These are phyloP conservation scores for Fusarium bactridioides DNA, from an alignment of 2,329 filamentous ascomycete species.

Conservation along the genomic window DNA sequence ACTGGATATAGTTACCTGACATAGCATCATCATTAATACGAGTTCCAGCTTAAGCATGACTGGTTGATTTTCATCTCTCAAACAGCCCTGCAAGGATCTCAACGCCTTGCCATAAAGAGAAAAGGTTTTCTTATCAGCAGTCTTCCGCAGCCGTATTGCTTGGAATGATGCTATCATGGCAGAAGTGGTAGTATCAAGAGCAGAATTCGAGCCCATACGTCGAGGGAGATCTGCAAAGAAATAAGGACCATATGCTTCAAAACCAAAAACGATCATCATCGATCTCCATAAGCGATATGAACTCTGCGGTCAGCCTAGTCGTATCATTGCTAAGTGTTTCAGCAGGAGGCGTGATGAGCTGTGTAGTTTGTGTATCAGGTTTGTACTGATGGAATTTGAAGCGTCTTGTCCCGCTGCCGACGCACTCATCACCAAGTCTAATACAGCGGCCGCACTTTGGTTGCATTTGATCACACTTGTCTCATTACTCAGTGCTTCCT, in stretches of 20 bases:
- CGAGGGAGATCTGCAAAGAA: constrained; percentile 10
- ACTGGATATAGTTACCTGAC: neutral
- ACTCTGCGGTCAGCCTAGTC: neutral
- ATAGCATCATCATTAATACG: constrained; percentile 19
- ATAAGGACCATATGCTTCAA: neutral
- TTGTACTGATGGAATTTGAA: constrained; percentile 21
- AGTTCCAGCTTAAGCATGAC: constrained; percentile 9
- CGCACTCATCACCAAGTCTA: neutral
- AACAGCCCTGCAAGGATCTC: neutral
- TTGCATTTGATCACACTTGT: constrained; percentile 14
- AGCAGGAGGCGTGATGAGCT: neutral
- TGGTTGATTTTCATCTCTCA: neutral
- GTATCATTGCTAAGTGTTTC: neutral
- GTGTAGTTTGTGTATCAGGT: neutral
- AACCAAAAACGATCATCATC: constrained; percentile 8
- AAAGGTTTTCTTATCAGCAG: neutral
- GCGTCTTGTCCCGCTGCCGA: neutral
- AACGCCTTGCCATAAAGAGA: constrained; percentile 10
- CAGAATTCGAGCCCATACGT: neutral
- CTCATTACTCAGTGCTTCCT: neutral
- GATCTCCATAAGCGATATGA: constrained; percentile 12
- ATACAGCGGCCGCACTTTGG: constrained; percentile 15
- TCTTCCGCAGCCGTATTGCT: neutral
- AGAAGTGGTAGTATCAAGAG: neutral
- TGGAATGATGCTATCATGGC: constrained; percentile 13